phyloP scores from a whole-genome alignment of 2,329 filamentous ascomycete species.

The Sporothrix protearum region DNA sequence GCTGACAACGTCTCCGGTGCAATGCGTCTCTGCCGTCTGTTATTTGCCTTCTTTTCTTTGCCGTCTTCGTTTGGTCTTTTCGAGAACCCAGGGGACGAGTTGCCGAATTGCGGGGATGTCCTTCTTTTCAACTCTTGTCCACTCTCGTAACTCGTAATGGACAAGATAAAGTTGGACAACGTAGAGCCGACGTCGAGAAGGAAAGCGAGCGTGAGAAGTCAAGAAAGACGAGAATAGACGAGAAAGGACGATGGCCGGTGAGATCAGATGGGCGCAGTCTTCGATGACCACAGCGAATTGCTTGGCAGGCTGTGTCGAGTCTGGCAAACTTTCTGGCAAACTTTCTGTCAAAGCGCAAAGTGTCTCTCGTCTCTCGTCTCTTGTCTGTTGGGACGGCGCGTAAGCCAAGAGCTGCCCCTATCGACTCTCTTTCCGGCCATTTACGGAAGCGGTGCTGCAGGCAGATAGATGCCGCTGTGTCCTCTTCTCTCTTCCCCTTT shows the following conservation, averaged over 20 bases:
- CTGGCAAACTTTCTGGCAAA: no score
- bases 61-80: not conserved
- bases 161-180: not conserved
- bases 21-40: not conserved
- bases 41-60: not conserved
- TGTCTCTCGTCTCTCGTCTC: not conserved
- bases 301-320: not conserved
- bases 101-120: no score
- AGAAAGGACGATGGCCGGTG: not conserved
- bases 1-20: not conserved
- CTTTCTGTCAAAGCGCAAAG: no score
- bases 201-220: not conserved
- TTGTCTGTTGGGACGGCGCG: not conserved
- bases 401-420: not conserved
- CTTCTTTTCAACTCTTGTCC: no score
- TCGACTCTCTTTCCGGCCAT: not conserved
- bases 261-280: not conserved
- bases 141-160: slow-evolving; percentile 5
- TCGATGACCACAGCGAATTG: not conserved
- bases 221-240: not conserved
- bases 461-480: not conserved
- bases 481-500: not conserved
- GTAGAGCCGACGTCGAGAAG: not conserved
- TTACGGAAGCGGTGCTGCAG: slow-evolving; percentile 11
- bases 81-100: no score